Evolutionary conservation across 176 grass and related monocot species (phyloP), one percentile per base, ranked within the genome.

Genomic region (Musa troglodytarum): DNA sequence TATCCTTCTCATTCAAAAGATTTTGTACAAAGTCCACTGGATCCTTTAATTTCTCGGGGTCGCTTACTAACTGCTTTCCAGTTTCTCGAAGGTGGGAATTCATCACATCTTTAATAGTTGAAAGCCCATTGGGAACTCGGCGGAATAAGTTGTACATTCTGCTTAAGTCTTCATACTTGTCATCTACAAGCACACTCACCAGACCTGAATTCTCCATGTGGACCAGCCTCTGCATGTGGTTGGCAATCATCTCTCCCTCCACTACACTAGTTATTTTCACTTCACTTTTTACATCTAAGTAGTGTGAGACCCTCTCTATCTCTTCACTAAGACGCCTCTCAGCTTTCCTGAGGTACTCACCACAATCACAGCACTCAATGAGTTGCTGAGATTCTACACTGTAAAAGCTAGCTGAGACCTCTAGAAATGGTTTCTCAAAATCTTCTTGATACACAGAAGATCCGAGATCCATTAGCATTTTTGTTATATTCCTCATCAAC

Each of bases 201-300:
- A 97, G 90, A 29, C 93, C 93, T 7, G 89, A 96, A 65, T 96
- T 96, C 68, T 96, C 92, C 92, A 96, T 92, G 83, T 96, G 87
- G 59, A 96, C 85, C 77, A 97, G 88, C 82, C 87, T 90, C 67
- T 93, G 87, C 90, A 90, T 93, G 83, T 97, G 93, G 79, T 93
- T 93, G 63, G 89, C 87, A 69, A 97, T 97, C 85, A 97, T 97
- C 80, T 97, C 93, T 84, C 85, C 88, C 80, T 97, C 93, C 66
- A 97, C 90, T 53, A 90, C 88, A 34, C 88, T 93, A 63, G 93
- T 97, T 83, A 97, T 90, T 81, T 97, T 97, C 28, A 83, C 69
- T 82, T 93, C 93, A 77, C 85, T 93, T 69, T 77, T 89, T 70
- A 81, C 79, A 80, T 97, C 93, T 69, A 97, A 77, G 64, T 97